Evolutionary conservation across 163 green algal genomes (phyloP), one percentile per base, ranked within the genome.

Genomic region (Chlamydomonas reinhardtii): DNA sequence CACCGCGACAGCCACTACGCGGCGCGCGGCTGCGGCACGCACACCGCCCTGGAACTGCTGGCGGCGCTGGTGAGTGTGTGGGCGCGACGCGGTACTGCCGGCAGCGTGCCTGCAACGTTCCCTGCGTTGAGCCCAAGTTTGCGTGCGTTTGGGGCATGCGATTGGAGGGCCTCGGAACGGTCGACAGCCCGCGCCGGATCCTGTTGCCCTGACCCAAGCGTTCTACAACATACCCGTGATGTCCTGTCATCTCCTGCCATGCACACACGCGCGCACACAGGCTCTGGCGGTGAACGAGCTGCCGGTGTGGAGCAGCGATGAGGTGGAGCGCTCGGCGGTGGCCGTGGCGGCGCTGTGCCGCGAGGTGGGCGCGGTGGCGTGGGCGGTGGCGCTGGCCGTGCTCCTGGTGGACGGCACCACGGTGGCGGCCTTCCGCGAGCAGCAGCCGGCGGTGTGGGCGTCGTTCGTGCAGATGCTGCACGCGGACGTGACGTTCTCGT

Each of bases 361-460:
- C 1, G 71, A 79, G 19, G 89, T 93, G 52, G 89, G 85, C 12
- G 89, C 86, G 9, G 27, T 85, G 56, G 89, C 86, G 54, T 89
- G 91, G 72, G 82, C 69, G 19, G 73, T 86, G 4, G 90, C 92
- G n/a, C 82, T 95, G 77, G 92, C 90, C 20, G 88, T 95, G 78
- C 73, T 95, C 84, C 76, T 95, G 52, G 89, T 92, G 5, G 92
- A 95, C 39, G 82, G 77, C 25, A 27, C 48, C 0, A 54, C 75
- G 25, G 79, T 93, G 32, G 81, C 68, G 17, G 82, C 77, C 5
- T 93, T 95, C 56, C 56, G 68, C 31, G 19, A 72, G 32, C 34
- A 78, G 31, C 54, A 83, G 74, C 83, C 73, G n/a, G 82, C 24
- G 34, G 39, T 64, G 74, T 89, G 83, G 83, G 62, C 64, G 69